Evolutionary conservation across 805 yeast species (phyloP).

Genomic region (Lipomyces lipofer): DNA sequence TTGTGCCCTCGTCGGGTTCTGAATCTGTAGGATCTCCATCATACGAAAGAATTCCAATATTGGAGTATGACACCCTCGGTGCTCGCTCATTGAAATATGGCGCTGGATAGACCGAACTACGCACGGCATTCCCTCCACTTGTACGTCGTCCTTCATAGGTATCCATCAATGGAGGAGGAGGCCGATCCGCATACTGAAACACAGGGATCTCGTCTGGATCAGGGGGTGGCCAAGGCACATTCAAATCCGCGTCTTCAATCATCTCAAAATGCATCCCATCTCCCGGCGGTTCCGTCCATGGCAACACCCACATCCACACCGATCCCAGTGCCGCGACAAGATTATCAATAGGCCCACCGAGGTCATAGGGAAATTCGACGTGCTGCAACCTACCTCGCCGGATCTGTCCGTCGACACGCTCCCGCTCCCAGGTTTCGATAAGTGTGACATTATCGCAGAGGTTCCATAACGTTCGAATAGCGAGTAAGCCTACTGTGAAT

Average conservation of each 20-base stretch:
- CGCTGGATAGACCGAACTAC: background rate
- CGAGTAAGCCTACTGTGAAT: constrained; percentile 58
- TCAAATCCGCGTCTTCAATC: constrained; percentile 50
- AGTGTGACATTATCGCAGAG: constrained; percentile 72
- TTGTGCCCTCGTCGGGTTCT: constrained; percentile 14
- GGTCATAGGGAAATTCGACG: constrained; percentile 77
- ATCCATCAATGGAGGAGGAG: constrained; percentile 1
- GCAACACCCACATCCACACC: constrained; percentile 63
- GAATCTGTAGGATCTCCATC: constrained; percentile 4
- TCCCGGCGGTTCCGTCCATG: constrained; percentile 65
- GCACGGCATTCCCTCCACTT: background rate
- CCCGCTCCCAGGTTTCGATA: constrained; percentile 90
- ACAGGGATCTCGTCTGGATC: constrained; percentile 52
- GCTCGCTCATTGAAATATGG: constrained; percentile 12
- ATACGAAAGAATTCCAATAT: background rate
- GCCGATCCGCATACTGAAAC: background rate
- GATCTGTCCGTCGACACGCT: constrained; percentile 70
- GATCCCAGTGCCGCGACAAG: constrained; percentile 59
- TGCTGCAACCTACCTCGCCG: constrained; percentile 37
- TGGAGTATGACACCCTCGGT: background rate
- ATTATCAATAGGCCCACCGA: constrained; percentile 64
- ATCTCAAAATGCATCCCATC: constrained; percentile 60
- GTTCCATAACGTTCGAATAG: constrained; percentile 60
- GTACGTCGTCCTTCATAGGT: background rate
- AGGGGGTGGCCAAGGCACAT: constrained; percentile 93